These are phyloP conservation scores for Caryopteris hybrid DNA, from an alignment of 305 asterid species.

Conservation along the genomic window DNA sequence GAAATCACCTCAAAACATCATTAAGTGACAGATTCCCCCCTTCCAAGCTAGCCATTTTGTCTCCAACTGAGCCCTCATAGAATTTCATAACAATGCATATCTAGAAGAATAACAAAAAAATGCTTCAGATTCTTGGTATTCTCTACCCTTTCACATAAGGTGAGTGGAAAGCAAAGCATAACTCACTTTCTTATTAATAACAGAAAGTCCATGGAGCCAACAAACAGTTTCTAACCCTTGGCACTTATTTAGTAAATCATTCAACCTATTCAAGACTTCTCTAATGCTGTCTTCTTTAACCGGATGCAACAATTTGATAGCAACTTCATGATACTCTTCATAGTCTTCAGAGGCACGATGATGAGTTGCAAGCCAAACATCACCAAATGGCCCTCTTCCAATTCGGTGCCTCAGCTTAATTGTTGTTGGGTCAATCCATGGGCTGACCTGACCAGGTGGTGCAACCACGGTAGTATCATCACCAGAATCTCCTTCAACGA, in stretches of 20 bases:
- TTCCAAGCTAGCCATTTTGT: conserved; percentile 62
- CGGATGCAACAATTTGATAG: conserved; percentile 74
- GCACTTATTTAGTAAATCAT: conserved; percentile 50
- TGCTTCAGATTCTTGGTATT: conserved; percentile 5
- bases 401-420: conserved; percentile 80
- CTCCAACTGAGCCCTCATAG: conserved; percentile 83
- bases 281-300: conserved; percentile 50
- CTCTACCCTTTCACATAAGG: neutral
- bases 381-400: conserved; percentile 88
- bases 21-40: conserved; percentile 63
- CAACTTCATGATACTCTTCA: conserved; percentile 77
- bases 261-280: conserved; percentile 55
- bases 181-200: conserved; percentile 68
- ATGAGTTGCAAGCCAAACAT: conserved; percentile 85
- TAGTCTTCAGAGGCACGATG: conserved; percentile 55
- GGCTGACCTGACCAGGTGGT: conserved; percentile 42
- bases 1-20: conserved; percentile 77
- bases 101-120: conserved; percentile 37
- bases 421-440: conserved; percentile 67
- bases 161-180: conserved; percentile 1
- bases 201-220: conserved; percentile 62
- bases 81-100: conserved; percentile 83
- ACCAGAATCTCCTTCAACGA: conserved; percentile 63
- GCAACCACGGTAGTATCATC: conserved; percentile 33
- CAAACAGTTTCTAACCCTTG: conserved; percentile 59